Base-by-base conservation (phyloP, 2,329 filamentous ascomycete genomes). In the Stagonosporopsis chrysanthemi region DNA sequence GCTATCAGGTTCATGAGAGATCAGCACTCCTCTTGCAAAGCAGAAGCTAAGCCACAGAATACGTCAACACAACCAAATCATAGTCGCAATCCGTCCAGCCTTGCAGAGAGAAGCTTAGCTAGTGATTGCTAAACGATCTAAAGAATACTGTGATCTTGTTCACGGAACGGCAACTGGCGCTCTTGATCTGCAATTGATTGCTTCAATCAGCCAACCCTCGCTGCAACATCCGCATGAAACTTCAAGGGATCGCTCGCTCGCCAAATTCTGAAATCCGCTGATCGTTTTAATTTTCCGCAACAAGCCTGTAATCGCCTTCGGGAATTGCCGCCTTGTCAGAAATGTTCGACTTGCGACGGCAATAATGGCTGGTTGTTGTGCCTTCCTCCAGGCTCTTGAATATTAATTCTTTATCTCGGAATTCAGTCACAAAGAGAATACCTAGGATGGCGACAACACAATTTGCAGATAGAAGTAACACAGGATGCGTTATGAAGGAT, bases 1-100 rank as follows among this genome's bases (percentile, higher is more conserved):
- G 45, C 52, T 49, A 51, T 52, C 48, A 51, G 63, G 56, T 63
- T 63, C 51, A 56, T 64, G 57, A 55, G 55, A 61, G 61, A 67
- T 67, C 64, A 48, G 56, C 61, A 53, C 41, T 31, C 26, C 12
- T 46, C 36, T 11, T 47, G 12, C 41, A 42, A 45, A 48, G 36
- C 38, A 53, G 41, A 29, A 33, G 39, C 50, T 36, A 40, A 45
- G 47, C 28, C 43, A 60, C 62, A 60, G 61, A 62, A 43, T 63
- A 70, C 67, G 66, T 70, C 64, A 68, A 67, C 59, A 31, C 33
- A 22, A 6, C 29, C 12, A 24, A 29, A 14, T 4, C 15, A 43
- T n/a, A 22, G 11, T 28, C n/a, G n/a, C 19, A 33, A 15, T 31
- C 28, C n/a, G 14, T 7, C 24, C 38, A 41, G 51, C 47, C 47